These are phyloP conservation scores for Suhomyces vadensis DNA, from an alignment of 805 yeast genomes.

Conservation along the genomic window DNA sequence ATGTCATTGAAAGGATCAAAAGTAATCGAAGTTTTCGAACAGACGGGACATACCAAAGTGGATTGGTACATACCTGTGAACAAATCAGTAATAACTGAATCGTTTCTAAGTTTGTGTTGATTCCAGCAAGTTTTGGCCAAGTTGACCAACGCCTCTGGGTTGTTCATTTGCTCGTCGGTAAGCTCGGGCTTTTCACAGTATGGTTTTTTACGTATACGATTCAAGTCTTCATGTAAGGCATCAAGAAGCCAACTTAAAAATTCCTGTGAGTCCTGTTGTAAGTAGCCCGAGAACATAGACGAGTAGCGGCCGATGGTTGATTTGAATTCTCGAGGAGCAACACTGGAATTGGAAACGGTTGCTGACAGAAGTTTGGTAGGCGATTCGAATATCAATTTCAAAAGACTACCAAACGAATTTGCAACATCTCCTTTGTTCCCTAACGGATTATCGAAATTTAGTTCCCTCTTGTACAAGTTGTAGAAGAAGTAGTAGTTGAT, in stretches of 20 bases:
- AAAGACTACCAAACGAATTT: constrained; percentile 63
- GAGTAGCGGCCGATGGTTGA: constrained; percentile 76
- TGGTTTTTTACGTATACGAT: constrained; percentile 80
- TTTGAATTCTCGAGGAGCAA: constrained; percentile 76
- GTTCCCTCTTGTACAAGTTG: constrained; percentile 59
- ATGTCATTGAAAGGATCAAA: constrained; percentile 93
- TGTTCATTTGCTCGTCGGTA: constrained; percentile 57
- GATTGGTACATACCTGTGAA: constrained; percentile 92
- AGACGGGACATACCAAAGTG: constrained; percentile 83
- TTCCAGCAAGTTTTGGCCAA: constrained; percentile 81
- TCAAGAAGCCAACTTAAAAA: constrained; percentile 84
- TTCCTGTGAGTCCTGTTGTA: constrained; percentile 94
- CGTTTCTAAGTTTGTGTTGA: constrained; percentile 75
- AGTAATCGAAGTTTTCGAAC: constrained; percentile 76
- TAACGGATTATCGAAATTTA: constrained; percentile 77
- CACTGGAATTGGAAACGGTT: constrained; percentile 18
- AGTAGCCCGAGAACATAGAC: constrained; percentile 73
- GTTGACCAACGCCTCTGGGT: constrained; percentile 51
- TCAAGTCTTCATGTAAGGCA: constrained; percentile 89
- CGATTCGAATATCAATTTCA: constrained; percentile 57
- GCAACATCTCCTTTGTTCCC: constrained; percentile 88
- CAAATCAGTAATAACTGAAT: constrained; percentile 79
- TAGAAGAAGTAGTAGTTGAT: constrained; percentile 71
- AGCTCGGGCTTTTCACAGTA: constrained; percentile 86
- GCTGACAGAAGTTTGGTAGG: too few relatives aligned